Evolutionary conservation across 176 grass and related monocot species (phyloP).

Genomic region (Oryza coarctata): DNA sequence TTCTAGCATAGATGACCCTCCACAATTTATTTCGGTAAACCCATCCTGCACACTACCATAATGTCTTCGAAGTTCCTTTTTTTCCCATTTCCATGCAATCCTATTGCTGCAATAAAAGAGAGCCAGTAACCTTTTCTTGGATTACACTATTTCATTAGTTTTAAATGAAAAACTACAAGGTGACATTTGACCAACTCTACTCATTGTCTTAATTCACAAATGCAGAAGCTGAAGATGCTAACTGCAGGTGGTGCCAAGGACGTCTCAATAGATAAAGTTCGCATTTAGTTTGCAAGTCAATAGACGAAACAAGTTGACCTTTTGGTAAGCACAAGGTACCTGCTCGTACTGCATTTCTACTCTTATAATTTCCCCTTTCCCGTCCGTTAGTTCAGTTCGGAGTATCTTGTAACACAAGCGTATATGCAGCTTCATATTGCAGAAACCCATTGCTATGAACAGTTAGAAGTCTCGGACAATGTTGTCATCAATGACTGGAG

Average conservation of each 20-base stretch:
- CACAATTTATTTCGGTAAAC: conserved; percentile 76
- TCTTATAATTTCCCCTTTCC: neutral
- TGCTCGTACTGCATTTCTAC: neutral
- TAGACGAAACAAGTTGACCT: neutral
- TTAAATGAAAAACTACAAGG: neutral
- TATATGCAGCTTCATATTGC: neutral
- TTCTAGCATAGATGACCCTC: conserved; percentile 77
- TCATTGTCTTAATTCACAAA: conserved; percentile 18
- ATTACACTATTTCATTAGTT: neutral
- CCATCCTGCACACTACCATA: neutral
- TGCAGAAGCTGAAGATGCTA: conserved; percentile 86
- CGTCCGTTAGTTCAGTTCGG: too few species aligned
- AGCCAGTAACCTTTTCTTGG: neutral
- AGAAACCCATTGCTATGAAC: neutral
- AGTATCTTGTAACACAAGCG: neutral
- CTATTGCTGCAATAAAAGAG: neutral
- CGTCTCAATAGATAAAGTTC: conserved; percentile 24
- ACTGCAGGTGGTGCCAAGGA: conserved; percentile 42
- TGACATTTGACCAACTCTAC: neutral
- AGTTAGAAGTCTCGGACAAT: neutral
- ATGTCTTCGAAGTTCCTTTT: neutral
- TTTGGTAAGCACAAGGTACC: conserved; percentile 5
- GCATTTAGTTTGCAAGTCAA: conserved; percentile 30
- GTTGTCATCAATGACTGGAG: neutral
- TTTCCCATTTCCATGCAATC: neutral